Evolutionary conservation across 306 rosid genomes (phyloP).

Genomic region (cucumber (Cucumis sativus)): DNA sequence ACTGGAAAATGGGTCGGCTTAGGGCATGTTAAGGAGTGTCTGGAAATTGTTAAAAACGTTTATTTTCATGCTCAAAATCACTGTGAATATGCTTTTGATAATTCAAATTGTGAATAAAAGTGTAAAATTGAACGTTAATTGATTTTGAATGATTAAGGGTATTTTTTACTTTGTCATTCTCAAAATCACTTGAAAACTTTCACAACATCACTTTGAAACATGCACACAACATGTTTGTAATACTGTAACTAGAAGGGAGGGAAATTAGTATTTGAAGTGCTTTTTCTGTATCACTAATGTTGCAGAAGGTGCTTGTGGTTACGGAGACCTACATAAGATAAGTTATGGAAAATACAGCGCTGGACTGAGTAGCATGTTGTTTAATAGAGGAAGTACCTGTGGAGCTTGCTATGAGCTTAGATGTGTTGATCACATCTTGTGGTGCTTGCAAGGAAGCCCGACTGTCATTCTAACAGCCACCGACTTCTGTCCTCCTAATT

Average conservation of each 20-base stretch:
- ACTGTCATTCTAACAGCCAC: slow-evolving; percentile 74
- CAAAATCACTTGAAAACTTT: too few species aligned
- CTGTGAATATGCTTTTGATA: neutral
- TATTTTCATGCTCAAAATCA: neutral
- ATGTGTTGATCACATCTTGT: slow-evolving; percentile 87
- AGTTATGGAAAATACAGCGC: slow-evolving; percentile 72
- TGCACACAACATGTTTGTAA: neutral
- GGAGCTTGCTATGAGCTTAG: slow-evolving; percentile 93
- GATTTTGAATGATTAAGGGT: neutral
- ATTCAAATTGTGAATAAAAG: neutral
- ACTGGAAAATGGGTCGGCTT: neutral
- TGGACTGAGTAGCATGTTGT: slow-evolving; percentile 78
- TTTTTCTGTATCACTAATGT: neutral
- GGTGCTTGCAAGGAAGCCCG: slow-evolving; percentile 92
- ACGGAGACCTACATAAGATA: slow-evolving; percentile 78
- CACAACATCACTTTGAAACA: too few species aligned
- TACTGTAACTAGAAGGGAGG: neutral
- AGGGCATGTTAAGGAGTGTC: neutral
- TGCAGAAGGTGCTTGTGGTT: slow-evolving; percentile 99
- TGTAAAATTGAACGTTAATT: too few species aligned
- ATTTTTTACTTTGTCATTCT: too few species aligned
- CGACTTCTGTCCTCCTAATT: slow-evolving; percentile 93
- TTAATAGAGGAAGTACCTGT: slow-evolving; percentile 72
- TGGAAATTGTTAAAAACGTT: neutral
- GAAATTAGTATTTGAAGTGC: neutral